Conservation (phyloP, 371 early-diverging fungal species). For the Lichtheimia ornata region DNA sequence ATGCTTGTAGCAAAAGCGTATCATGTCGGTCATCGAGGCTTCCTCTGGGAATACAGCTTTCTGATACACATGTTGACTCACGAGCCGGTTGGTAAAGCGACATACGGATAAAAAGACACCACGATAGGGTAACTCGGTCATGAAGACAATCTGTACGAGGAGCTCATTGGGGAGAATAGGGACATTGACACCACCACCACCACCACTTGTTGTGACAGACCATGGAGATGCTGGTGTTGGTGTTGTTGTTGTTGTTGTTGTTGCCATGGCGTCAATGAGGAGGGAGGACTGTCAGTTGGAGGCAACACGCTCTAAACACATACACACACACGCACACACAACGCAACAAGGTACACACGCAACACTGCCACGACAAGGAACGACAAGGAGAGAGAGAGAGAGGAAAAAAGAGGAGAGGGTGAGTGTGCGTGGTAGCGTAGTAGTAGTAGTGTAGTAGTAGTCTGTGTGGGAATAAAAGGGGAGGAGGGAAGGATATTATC, state of each 20-base stretch:
- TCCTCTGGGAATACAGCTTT: slow-evolving; percentile 46
- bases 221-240: not conserved
- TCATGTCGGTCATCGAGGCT: slow-evolving; percentile 20
- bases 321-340: no score
- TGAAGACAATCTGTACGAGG: slow-evolving; percentile 20
- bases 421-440: no score
- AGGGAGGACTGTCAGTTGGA: no score
- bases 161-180: slow-evolving; percentile 31
- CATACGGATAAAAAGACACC: slow-evolving; percentile 26
- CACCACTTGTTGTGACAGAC: not conserved
- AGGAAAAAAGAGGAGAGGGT: no score
- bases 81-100: slow-evolving; percentile 32
- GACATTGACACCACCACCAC: not conserved
- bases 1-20: slow-evolving; percentile 36
- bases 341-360: no score
- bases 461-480: no score
- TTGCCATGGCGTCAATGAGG: slow-evolving; percentile 4
- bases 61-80: slow-evolving; percentile 33
- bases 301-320: no score
- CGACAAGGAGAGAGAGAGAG: no score
- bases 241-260: slow-evolving; percentile 1
- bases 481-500: no score
- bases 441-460: no score
- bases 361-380: no score
- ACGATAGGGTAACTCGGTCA: slow-evolving; percentile 6